Evolutionary conservation across 2,329 filamentous ascomycete genomes (phyloP).

Genomic region (Fusarium subtropicale): DNA sequence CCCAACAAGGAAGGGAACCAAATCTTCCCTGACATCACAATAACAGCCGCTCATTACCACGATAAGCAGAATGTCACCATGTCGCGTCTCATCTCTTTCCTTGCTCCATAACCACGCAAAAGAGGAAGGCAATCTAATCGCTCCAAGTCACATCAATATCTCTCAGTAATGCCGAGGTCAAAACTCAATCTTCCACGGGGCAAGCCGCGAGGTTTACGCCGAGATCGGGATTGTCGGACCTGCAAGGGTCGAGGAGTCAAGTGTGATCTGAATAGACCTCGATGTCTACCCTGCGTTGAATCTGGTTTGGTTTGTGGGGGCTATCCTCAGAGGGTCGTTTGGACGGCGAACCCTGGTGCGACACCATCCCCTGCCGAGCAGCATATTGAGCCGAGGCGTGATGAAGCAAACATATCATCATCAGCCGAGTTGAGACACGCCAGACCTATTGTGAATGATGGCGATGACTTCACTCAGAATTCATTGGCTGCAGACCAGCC

Average conservation of each 20-base stretch:
- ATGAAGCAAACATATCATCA: background rate
- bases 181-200: conserved; percentile 29
- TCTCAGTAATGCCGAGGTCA: conserved; percentile 9
- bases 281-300: conserved; percentile 45
- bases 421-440: background rate
- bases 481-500: conserved; percentile 7
- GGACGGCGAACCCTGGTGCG: conserved; percentile 36
- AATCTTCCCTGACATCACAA: background rate
- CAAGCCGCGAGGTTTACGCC: conserved; percentile 47
- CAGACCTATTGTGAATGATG: background rate
- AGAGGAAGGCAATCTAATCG: conserved; percentile 24
- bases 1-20: background rate
- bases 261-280: conserved; percentile 48
- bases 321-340: conserved; percentile 50
- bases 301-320: conserved; percentile 48
- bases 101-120: conserved; percentile 1
- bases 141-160: background rate
- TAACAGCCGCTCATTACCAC: background rate
- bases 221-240: conserved; percentile 47
- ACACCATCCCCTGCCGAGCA: too few species aligned
- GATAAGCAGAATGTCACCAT: background rate
- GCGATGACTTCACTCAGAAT: background rate
- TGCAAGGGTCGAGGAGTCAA: conserved; percentile 46
- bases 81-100: background rate
- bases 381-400: background rate